Evolutionary conservation across 345 rosid genomes (phyloP), one percentile per base, ranked within the genome.

Genomic region (Noccaea caerulescens): DNA sequence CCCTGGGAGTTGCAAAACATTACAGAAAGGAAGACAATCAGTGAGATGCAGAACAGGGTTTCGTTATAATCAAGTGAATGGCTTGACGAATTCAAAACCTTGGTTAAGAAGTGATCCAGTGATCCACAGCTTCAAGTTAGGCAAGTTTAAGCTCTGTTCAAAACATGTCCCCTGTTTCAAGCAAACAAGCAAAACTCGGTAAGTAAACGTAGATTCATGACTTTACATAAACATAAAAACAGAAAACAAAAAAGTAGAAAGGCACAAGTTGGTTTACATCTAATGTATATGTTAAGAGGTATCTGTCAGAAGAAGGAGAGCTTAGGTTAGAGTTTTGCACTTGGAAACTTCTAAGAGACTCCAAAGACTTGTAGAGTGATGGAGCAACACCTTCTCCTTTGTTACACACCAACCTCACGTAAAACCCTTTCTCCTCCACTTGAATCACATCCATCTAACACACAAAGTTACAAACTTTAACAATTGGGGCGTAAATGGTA

Each of bases 351-450:
- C 83, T 75, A 7, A 93, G 85, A 8, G 97, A 84, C 76, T 90
- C 98, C 33, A 93, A 78, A 38, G 96, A 88, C 76, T 73, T 82
- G 67, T 85, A 90, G 6, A 93, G 96, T 12, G 89, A 82, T 27
- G 51, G 80, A 8, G 88, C 90, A 33, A 86, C 85, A n/a, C 90
- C 85, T 67, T 75, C 73, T 52, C 87, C 93, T 65, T 58, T 81
- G 54, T 76, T 82, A 80, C 92, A 78, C 32, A 83, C 83, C 69
- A 90, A 51, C 69, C 84, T 86, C 72, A 82, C 72, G 34, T 90
- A 87, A 76, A 82, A 88, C 55, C 75, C 91, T 84, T 82, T 82
- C 73, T 85, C 92, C 68, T 86, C 93, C 57, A 90, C 90, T 82
- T 85, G 93, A 59, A 87, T 79, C 36, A 87, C 81, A 55, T 90